These are phyloP conservation scores for Trichoderma harzianum DNA, from an alignment of 2,329 filamentous ascomycete genomes.

Conservation along the genomic window DNA sequence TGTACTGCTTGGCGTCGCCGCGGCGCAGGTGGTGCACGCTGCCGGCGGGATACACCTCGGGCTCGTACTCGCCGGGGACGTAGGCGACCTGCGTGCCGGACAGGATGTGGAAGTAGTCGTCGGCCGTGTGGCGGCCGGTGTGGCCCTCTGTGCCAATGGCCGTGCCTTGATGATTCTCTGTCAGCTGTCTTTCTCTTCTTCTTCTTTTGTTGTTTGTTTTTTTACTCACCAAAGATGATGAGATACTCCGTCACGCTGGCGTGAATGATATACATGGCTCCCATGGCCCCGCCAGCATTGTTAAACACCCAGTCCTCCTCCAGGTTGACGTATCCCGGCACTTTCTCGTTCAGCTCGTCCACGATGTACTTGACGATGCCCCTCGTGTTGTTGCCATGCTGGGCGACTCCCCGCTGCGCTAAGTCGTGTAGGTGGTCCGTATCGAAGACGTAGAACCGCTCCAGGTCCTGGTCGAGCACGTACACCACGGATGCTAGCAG, in stretches of 20 bases:
- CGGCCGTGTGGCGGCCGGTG: constrained; percentile 81
- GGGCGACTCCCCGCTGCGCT: constrained; percentile 59
- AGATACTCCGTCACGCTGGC: constrained; percentile 86
- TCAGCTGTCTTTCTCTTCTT: not conserved
- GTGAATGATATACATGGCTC: constrained; percentile 85
- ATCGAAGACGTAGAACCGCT: constrained; percentile 73
- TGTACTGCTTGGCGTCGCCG: constrained; percentile 77
- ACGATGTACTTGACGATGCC: constrained; percentile 68
- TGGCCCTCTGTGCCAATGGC: constrained; percentile 84
- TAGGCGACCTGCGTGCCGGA: constrained; percentile 74
- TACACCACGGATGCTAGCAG: constrained; percentile 53
- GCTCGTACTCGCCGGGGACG: constrained; percentile 61
- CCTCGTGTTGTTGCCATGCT: constrained; percentile 72
- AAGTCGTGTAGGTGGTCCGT: constrained; percentile 66
- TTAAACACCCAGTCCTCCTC: constrained; percentile 87
- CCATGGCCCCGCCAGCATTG: constrained; percentile 89
- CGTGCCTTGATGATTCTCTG: constrained; percentile 44
- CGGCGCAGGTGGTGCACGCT: constrained; percentile 68
- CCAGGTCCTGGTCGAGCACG: constrained; percentile 55
- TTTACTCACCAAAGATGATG: constrained; percentile 67
- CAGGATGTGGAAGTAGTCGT: constrained; percentile 94
- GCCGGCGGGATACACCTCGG: constrained; percentile 68
- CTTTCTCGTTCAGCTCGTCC: constrained; percentile 55
- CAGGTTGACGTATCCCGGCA: constrained; percentile 58
- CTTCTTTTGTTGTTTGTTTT: not conserved